These are phyloP conservation scores for Nakazawaea ernobii DNA, from an alignment of 805 yeast species.

Conservation along the genomic window DNA sequence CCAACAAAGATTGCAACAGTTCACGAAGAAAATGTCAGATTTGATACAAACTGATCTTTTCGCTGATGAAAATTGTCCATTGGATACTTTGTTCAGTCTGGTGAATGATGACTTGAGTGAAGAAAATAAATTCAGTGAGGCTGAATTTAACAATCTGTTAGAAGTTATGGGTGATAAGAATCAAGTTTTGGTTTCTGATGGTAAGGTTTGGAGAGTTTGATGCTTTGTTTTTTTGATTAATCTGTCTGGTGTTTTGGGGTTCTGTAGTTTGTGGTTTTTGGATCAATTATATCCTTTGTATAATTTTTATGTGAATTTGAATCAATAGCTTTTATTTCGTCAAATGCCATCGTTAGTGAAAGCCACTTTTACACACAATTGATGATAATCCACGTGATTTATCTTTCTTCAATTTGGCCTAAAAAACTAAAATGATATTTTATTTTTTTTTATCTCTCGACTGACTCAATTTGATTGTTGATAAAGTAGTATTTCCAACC, in stretches of 20 bases:
- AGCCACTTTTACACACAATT: no score
- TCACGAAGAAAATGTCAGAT: constrained; percentile 41
- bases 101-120: constrained; percentile 23
- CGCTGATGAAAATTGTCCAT: constrained; percentile 32
- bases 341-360: no score
- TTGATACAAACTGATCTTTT: constrained; percentile 38
- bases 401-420: no score
- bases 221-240: not conserved
- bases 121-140: constrained; percentile 40
- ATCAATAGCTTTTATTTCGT: no score
- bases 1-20: constrained; percentile 39
- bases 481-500: no score
- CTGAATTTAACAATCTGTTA: constrained; percentile 40
- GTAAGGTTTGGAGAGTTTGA: constrained; percentile 40
- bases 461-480: not conserved
- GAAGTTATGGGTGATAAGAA: constrained; percentile 36
- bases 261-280: not conserved
- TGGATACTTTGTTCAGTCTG: constrained; percentile 17
- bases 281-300: not conserved
- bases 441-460: not conserved
- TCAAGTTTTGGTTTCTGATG: constrained; percentile 42
- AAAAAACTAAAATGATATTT: no score
- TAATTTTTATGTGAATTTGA: no score
- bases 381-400: no score
- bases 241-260: not conserved